Base-by-base conservation (phyloP, 768 basidiomycete species). In the Panellus pusillus region DNA sequence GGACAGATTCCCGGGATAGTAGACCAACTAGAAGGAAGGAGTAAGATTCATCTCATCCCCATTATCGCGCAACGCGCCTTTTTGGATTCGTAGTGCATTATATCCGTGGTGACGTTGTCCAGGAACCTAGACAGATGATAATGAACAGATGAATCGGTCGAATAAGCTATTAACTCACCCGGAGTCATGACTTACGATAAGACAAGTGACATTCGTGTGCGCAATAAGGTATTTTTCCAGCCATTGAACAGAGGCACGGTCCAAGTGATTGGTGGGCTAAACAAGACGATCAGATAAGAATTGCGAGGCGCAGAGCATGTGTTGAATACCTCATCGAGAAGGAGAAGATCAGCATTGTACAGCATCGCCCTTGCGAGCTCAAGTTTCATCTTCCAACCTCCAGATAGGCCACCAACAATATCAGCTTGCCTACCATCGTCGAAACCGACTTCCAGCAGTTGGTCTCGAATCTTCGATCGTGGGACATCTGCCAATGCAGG, bases 341-440 rank as follows among this genome's bases (percentile, higher is more conserved):
- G 74, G 12, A 91, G 77, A 32, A 91, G 75, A 71, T 91, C 89
- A 11, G 91, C 95, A 63, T 95, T 93, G 75, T 96, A 95, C 46
- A 98, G 75, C 93, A 98, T 98, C 12, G 95, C 96, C 61, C 95
- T 78, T 8, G 93, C 93, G 37, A 98, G 80, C 68, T 98, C 95
- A 48, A 98, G 81, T 72, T 97, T 97, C 95, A 98, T 98, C 77
- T 98, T 98, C 95, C 95, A 98, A 39, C 96, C 95, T 64, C 96
- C 96, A 13, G 94, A 97, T 56, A 98, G 76, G 38, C 91, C 87
- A 44, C 89, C 93, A 55, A 98, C 94, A 47, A 81, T 74, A 63
- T 96, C 91, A 37, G 80, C 73, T 73, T 98, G 95, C 54, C 91
- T 81, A 43, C 75, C 79, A 61, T 90, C 91, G 65, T 93, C 89